Percentiles rank a stretch among this genome's conserved stretches.
Evolutionary conservation across 139 green algal species (phyloP).

Genomic region (Micromonas pusilla): DNA sequence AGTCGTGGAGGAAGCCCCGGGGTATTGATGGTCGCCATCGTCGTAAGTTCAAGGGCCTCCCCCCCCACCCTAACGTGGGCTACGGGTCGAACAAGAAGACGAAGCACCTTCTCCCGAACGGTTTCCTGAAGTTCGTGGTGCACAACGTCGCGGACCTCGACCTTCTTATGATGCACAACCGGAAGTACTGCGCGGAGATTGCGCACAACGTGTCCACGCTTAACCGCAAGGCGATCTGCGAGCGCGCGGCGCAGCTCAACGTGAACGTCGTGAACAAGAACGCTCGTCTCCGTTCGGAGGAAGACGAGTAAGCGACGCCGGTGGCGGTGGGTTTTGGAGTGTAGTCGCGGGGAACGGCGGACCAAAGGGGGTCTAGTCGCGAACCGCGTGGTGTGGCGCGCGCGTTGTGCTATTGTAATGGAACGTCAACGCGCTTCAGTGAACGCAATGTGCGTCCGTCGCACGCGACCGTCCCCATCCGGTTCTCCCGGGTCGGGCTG

Average conservation of each 20-base stretch:
- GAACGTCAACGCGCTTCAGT: no score
- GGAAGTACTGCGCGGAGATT: slow-evolving; percentile 81
- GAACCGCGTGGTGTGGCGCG: no score
- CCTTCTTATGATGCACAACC: slow-evolving; percentile 98
- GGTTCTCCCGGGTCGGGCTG: no score
- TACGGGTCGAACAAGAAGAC: slow-evolving; percentile 94
- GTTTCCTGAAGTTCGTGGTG: slow-evolving; percentile 85
- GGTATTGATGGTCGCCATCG: slow-evolving; percentile 94
- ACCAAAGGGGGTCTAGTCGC: no score
- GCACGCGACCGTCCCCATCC: no score
- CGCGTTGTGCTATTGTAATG: no score
- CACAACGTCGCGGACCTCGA: slow-evolving; percentile 91
- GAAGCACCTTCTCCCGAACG: slow-evolving; percentile 78
- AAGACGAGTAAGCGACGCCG: slow-evolving; percentile 78
- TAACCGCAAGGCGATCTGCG: slow-evolving; percentile 94
- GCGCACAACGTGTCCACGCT: slow-evolving; percentile 88
- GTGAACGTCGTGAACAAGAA: slow-evolving; percentile 79
- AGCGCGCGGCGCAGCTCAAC: slow-evolving; percentile 91
- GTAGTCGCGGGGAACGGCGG: background rate
- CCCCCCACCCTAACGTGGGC: slow-evolving; percentile 90
- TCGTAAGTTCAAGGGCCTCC: slow-evolving; percentile 92
- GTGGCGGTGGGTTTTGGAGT: background rate
- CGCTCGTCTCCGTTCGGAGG: slow-evolving; percentile 84
- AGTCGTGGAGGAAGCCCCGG: slow-evolving; percentile 86
- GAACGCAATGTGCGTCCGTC: no score